Evolutionary conservation across 495 filamentous ascomycete species (phyloP).

Genomic region (Neurospora sp.): DNA sequence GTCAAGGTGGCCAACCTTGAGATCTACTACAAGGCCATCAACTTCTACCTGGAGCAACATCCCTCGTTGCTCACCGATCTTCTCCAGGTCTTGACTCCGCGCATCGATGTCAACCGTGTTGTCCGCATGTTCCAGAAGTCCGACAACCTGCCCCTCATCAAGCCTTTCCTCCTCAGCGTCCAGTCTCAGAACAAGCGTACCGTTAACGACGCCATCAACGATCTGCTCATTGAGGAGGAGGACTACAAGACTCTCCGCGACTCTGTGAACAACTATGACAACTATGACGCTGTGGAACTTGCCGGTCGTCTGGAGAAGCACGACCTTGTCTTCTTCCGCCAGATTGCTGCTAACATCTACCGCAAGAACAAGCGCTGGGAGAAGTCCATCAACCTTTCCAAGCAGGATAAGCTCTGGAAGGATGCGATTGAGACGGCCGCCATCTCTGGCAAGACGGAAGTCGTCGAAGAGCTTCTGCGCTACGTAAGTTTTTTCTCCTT

Average conservation of each 20-base stretch:
- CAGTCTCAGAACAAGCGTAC: constrained; percentile 95
- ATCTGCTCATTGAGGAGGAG: constrained; percentile 95
- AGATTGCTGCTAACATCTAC: constrained; percentile 97
- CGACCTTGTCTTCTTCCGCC: constrained; percentile 97
- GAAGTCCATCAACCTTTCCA: constrained; percentile 96
- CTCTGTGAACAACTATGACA: constrained; percentile 97
- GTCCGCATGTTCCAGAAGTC: constrained; percentile 98
- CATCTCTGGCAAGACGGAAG: constrained; percentile 81
- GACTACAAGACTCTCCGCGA: constrained; percentile 98
- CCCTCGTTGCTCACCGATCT: constrained; percentile 91
- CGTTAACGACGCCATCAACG: constrained; percentile 97
- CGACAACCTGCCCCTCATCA: constrained; percentile 96
- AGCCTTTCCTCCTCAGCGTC: constrained; percentile 95
- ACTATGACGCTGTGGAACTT: constrained; percentile 95
- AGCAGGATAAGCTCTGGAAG: constrained; percentile 99
- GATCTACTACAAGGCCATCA: constrained; percentile 96
- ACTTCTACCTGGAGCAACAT: constrained; percentile 97
- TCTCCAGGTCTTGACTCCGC: constrained; percentile 77
- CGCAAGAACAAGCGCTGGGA: constrained; percentile 99
- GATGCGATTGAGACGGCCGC: constrained; percentile 98
- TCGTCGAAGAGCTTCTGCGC: constrained; percentile 89
- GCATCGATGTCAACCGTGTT: constrained; percentile 96
- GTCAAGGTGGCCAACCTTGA: constrained; percentile 98
- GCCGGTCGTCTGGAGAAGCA: constrained; percentile 91
- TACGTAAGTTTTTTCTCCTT: constrained; percentile 61